Conservation (phyloP, 1,284 basidiomycete genomes). For the Ceratobasidium sp. region DNA sequence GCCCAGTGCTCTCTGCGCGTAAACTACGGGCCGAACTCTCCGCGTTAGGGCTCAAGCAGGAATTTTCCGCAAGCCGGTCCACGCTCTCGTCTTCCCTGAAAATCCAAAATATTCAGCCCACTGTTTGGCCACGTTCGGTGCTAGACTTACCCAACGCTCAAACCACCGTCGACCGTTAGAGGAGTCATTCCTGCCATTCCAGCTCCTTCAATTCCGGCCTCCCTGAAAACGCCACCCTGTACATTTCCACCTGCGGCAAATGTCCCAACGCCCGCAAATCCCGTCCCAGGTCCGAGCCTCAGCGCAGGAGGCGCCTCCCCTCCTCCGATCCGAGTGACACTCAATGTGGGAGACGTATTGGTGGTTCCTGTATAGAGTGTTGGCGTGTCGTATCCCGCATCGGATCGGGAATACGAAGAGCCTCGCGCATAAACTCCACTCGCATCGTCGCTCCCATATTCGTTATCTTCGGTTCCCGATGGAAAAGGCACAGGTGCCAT, state of each 20-base stretch:
- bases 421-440: background rate
- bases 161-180: background rate
- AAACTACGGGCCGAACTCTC: background rate
- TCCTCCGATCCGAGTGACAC: constrained; percentile 15
- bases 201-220: background rate
- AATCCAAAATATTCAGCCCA: background rate
- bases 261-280: constrained; percentile 16
- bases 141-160: constrained; percentile 5
- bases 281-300: constrained; percentile 28
- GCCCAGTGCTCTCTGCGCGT: constrained; percentile 8
- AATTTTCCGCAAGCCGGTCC: background rate
- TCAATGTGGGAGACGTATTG: constrained; percentile 19
- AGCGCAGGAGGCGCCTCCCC: constrained; percentile 19
- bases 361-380: constrained; percentile 31
- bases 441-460: constrained; percentile 21
- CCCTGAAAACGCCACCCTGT: constrained; percentile 3
- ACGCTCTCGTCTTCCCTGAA: background rate
- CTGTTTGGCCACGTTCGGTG: background rate
- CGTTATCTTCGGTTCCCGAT: background rate
- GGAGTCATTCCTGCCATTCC: constrained; percentile 4
- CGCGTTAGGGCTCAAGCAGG: background rate
- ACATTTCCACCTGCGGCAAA: constrained; percentile 14
- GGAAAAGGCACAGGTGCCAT: constrained; percentile 14
- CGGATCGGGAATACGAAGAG: constrained; percentile 1
- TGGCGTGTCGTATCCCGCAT: constrained; percentile 22